Base-by-base conservation (phyloP, 129 eudicot species). In the Deinandra increscens region DNA sequence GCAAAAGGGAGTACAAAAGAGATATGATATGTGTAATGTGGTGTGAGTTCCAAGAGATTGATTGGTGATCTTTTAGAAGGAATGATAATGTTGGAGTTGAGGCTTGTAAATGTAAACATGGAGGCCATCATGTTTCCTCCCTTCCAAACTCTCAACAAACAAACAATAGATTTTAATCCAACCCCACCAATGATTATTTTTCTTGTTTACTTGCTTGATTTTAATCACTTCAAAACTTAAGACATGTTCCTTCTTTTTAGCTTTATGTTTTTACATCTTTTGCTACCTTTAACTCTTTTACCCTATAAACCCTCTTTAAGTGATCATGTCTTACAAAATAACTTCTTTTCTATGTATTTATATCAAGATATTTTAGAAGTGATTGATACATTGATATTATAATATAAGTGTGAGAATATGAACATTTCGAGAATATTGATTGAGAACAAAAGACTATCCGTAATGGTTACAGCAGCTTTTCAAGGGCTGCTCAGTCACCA, bases 121-220 rank as follows among this genome's bases (percentile, higher is more conserved):
- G 88, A 85, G 96, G 88, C 88, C 91, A 88, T 85, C 84, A 88
- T 88, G 96, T 85, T 75, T 82, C 96, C 96, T 83, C 77, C 75
- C 48, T 60, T 81, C 77, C 87, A 79, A 83, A 83, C 87, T 68
- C 90, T 29, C 66, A 76, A 76, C 80, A 76, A 68, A 56, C 63
- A 56, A 29, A 76, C 80, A 68, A 59, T 76, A 76, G 80, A 76
- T 76, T 75, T 46, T 76, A 76, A 68, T 41, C 34, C 65, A 69
- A 69, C 75, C 80, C 75, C 70, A 76, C 75, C 75, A 69, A 69
- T 69, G 65, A 74, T 74, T 66, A 64, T 65, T 74, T 44, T 54
- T 48, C 71, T 62, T 20, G 42, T 63, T 63, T 73, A 50, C 26
- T 72, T 72, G 38, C 54, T 53, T 17, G 79, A 51, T 36, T 74